phyloP scores from a whole-genome alignment of 208 protist genomes.

The Phytomonas sp. region DNA sequence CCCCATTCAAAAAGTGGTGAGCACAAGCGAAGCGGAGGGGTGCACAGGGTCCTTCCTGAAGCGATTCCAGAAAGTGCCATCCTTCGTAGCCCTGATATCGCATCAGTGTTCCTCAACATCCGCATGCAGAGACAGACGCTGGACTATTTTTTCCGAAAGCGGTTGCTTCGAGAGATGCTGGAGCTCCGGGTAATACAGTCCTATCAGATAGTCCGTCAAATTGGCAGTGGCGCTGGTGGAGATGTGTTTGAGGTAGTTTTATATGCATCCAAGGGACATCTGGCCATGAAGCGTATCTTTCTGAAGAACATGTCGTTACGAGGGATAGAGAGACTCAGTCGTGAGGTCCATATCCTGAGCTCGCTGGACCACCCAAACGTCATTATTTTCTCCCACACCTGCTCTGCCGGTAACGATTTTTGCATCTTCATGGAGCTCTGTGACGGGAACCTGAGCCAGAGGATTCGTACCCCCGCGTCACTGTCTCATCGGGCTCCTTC shows the following conservation, averaged over 20 bases:
- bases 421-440: constrained; percentile 84
- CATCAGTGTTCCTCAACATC: constrained; percentile 12
- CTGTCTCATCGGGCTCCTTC: neutral
- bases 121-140: constrained; percentile 14
- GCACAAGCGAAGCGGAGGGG: neutral
- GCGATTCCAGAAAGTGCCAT: neutral
- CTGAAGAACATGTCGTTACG: constrained; percentile 42
- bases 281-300: constrained; percentile 81
- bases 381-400: constrained; percentile 63
- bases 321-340: constrained; percentile 52
- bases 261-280: constrained; percentile 47
- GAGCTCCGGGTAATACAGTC: constrained; percentile 29
- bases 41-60: neutral
- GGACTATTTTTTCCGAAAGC: constrained; percentile 26
- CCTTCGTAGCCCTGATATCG: constrained; percentile 20
- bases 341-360: constrained; percentile 72
- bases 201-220: constrained; percentile 51
- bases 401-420: constrained; percentile 51
- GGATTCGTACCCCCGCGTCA: neutral
- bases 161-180: constrained; percentile 41
- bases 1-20: neutral
- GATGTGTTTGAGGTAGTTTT: constrained; percentile 75
- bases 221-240: constrained; percentile 66
- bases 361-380: constrained; percentile 69
- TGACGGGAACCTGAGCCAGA: constrained; percentile 32